phyloP scores from a whole-genome alignment of 2,329 filamentous ascomycete genomes.

The Sclerotinia borealis region DNA sequence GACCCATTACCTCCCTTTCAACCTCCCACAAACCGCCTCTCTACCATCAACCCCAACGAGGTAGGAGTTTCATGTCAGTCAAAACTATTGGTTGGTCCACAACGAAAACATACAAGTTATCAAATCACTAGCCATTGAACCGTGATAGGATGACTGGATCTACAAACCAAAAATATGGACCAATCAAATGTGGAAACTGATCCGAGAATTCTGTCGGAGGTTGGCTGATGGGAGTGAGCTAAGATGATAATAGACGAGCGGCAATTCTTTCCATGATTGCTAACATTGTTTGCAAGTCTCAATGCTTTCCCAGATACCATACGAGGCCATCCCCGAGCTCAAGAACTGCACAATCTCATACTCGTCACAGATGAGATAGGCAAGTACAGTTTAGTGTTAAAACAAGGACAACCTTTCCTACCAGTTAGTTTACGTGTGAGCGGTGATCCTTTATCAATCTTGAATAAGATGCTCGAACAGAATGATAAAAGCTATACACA shows the following conservation, averaged over 20 bases:
- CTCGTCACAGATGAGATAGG: slow-evolving; percentile 69
- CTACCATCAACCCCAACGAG: not conserved
- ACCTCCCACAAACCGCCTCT: not conserved
- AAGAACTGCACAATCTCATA: slow-evolving; percentile 57
- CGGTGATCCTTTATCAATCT: slow-evolving; percentile 65
- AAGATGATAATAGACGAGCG: not conserved
- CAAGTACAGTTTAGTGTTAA: slow-evolving; percentile 70
- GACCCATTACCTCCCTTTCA: not conserved
- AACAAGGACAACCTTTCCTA: slow-evolving; percentile 73
- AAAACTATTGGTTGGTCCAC: not conserved
- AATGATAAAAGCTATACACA: slow-evolving; percentile 69
- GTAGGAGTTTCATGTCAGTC: not conserved
- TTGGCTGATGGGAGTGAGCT: not conserved
- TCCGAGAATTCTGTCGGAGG: not conserved
- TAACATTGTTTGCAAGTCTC: slow-evolving; percentile 41
- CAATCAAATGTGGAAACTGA: not conserved
- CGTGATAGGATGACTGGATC: not conserved
- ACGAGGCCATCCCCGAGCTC: slow-evolving; percentile 43
- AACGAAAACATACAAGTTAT: not conserved
- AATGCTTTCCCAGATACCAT: slow-evolving; percentile 57
- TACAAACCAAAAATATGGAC: not conserved
- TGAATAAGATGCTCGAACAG: slow-evolving; percentile 68
- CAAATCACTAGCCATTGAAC: no score
- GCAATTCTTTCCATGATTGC: not conserved
- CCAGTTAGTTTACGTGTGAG: slow-evolving; percentile 74